Conservation (phyloP, 2,329 filamentous ascomycete genomes). For the Penicillium sp. region DNA sequence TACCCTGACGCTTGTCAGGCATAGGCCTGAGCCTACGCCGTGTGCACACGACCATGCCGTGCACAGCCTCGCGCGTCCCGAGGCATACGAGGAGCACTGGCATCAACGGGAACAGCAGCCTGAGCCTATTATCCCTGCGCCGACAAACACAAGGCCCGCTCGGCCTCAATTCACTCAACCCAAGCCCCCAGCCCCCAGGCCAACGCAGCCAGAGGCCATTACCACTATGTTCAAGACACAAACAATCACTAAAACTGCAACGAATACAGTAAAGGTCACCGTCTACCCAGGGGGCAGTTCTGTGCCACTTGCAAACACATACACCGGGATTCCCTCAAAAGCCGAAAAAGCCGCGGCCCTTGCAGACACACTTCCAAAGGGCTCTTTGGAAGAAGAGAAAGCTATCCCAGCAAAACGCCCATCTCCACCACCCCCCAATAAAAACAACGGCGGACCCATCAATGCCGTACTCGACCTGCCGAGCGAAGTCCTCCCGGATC, state of each 20-base stretch:
- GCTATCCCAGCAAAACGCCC: background rate
- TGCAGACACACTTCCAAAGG: conserved; percentile 1
- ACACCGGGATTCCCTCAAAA: background rate
- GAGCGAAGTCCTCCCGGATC: conserved; percentile 7
- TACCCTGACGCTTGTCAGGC: background rate
- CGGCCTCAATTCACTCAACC: background rate
- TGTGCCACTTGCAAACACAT: background rate
- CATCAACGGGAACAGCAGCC: background rate
- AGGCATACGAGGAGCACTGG: conserved; percentile 1
- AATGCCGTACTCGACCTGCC: conserved; percentile 8
- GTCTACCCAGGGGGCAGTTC: background rate
- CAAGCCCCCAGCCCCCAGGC: background rate
- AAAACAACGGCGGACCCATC: background rate
- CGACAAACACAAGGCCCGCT: background rate
- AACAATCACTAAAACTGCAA: conserved; percentile 12
- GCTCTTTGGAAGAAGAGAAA: conserved; percentile 4
- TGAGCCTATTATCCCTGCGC: background rate
- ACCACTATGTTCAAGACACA: conserved; percentile 15
- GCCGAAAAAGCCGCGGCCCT: background rate
- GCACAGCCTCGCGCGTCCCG: background rate
- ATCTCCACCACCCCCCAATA: background rate
- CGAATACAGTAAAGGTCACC: conserved; percentile 15
- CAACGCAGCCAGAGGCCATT: conserved; percentile 3
- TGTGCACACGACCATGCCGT: background rate
- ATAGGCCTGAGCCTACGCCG: background rate